Percentiles rank a stretch among this genome's conserved stretches.
phyloP scores from a whole-genome alignment of 345 rosid genomes.

The Laguncularia racemosa region DNA sequence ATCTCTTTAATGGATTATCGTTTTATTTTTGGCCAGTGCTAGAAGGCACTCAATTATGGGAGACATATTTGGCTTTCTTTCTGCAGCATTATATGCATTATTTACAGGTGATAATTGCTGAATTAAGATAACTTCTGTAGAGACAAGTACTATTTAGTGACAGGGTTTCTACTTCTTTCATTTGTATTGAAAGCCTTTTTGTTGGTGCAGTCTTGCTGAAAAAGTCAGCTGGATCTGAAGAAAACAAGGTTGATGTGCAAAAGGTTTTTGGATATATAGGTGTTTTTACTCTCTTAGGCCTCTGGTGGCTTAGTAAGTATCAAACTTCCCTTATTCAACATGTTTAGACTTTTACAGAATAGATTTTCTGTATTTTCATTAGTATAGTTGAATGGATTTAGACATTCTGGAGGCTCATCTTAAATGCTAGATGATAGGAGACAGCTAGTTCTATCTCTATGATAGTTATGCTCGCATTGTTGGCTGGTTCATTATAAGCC shows the following conservation, averaged over 20 bases:
- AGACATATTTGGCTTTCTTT: constrained; percentile 45
- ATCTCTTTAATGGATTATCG: constrained; percentile 4
- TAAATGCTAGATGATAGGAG: no score
- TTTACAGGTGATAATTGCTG: constrained; percentile 39
- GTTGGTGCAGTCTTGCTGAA: constrained; percentile 42
- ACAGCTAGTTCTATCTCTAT: no score
- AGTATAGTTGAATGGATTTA: no score
- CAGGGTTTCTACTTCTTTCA: constrained; percentile 2
- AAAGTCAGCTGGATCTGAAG: constrained; percentile 50
- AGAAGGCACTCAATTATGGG: constrained; percentile 40
- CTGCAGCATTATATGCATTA: constrained; percentile 46
- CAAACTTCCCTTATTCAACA: no score
- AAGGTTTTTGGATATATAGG: constrained; percentile 57
- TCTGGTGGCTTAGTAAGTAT: constrained; percentile 66
- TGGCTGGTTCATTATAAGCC: no score
- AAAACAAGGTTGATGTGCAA: constrained; percentile 45
- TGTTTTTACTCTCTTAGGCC: constrained; percentile 45
- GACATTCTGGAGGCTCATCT: no score
- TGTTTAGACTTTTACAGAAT: no score
- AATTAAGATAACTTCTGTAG: not conserved
- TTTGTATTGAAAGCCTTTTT: constrained; percentile 1
- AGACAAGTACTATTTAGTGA: not conserved
- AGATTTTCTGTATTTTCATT: no score
- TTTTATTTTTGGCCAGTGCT: constrained; percentile 20
- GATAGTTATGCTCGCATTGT: no score